These are phyloP conservation scores for Glonium stellatum DNA, from an alignment of 495 filamentous ascomycete species.

Conservation along the genomic window DNA sequence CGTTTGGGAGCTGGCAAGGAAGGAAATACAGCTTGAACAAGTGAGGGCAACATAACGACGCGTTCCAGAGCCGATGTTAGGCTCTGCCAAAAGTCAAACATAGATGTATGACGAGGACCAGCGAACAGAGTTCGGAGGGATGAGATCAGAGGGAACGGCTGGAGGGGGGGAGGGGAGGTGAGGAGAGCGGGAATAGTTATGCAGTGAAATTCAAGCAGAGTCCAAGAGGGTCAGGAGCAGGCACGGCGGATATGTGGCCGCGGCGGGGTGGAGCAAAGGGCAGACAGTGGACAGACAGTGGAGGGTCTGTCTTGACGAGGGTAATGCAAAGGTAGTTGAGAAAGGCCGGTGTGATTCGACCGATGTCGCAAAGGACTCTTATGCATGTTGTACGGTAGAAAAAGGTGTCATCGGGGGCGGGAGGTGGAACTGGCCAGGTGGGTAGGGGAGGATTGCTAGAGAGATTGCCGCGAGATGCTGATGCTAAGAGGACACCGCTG, in stretches of 20 bases:
- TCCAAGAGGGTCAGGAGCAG: conserved; percentile 20
- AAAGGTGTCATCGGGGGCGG: conserved; percentile 32
- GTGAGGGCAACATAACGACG: conserved; percentile 47
- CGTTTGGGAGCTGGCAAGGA: conserved; percentile 33
- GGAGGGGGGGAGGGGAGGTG: not conserved
- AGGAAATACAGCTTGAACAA: conserved; percentile 45
- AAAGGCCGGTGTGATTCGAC: conserved; percentile 24
- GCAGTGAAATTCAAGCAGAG: conserved; percentile 27
- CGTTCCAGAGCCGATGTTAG: conserved; percentile 45
- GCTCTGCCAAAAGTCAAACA: conserved; percentile 51
- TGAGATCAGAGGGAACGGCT: too few species aligned
- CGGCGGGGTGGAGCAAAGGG: conserved; percentile 1
- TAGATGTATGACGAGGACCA: conserved; percentile 11
- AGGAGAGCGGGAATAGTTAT: conserved; percentile 4
- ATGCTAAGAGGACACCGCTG: not conserved
- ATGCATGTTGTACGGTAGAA: conserved; percentile 28
- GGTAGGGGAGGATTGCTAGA: not conserved
- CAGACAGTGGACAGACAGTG: too few species aligned
- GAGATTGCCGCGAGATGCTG: not conserved
- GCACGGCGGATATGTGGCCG: not conserved
- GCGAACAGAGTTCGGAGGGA: not conserved
- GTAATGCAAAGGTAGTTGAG: conserved; percentile 28
- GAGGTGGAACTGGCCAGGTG: conserved; percentile 8
- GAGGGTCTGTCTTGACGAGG: too few species aligned
- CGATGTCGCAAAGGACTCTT: conserved; percentile 30